Percentiles rank a stretch among this genome's conserved stretches.
phyloP scores from a whole-genome alignment of 192 early-diverging fungal species.

The Fimicolochytrium jonesii region DNA sequence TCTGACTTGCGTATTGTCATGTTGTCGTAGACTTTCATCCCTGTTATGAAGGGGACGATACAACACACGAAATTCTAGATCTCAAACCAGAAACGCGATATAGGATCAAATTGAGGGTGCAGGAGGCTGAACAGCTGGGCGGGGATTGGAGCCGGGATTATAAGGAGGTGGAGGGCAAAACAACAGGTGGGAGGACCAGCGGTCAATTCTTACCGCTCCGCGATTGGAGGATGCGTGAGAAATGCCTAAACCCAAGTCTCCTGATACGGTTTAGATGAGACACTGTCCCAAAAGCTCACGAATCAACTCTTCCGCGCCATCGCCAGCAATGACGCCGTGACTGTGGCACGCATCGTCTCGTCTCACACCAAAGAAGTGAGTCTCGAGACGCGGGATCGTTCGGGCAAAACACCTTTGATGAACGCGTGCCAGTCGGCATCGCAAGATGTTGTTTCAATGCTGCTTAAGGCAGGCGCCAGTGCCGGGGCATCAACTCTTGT shows the following conservation, averaged over 20 bases:
- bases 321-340: constrained; percentile 28
- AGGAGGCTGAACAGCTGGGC: constrained; percentile 4
- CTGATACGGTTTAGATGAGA: constrained; percentile 49
- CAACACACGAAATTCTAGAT: constrained; percentile 23
- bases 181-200: constrained; percentile 31
- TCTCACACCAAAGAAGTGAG: constrained; percentile 33
- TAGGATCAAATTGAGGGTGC: constrained; percentile 35
- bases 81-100: constrained; percentile 46
- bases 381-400: constrained; percentile 42
- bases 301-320: constrained; percentile 37
- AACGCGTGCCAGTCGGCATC: constrained; percentile 38
- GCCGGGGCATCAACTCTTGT: constrained; percentile 29
- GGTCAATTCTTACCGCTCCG: no score
- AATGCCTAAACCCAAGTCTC: no score
- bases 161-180: constrained; percentile 25
- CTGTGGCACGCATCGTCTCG: constrained; percentile 23
- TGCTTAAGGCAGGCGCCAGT: constrained; percentile 34
- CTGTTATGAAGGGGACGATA: constrained; percentile 41
- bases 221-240: no score
- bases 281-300: constrained; percentile 27
- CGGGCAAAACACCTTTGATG: constrained; percentile 47
- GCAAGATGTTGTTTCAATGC: constrained; percentile 24
- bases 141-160: constrained; percentile 32
- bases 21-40: no score
- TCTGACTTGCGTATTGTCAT: background rate